Evolutionary conservation across 345 rosid genomes (phyloP), one percentile per base, ranked within the genome.

Genomic region (Salix brachista): DNA sequence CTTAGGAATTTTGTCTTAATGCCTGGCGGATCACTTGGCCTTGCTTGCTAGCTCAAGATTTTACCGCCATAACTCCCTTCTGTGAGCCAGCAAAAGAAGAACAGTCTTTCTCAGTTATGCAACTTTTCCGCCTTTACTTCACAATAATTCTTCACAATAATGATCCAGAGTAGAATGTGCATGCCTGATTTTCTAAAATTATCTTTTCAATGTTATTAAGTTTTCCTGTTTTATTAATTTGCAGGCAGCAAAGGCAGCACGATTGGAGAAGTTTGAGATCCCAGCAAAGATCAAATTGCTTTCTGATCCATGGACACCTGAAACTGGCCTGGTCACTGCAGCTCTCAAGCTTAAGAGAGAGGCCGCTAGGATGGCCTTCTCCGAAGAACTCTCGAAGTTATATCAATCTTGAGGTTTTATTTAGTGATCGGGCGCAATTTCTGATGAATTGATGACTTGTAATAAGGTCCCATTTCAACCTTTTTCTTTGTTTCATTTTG

Each of bases 301-400:
- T 73, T 83, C 90, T n/a, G 74, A 87, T 56, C 90, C 94, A 19
- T 96, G 99, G 99, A 94, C 97, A 32, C 98, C 99, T 34, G 98
- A 93, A 68, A 81, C 95, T n/a, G 98, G 99, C 11, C 85, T 96
- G 36, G 97, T 90, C 37, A 96, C 99, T 9, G 96, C 97, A 70
- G 99, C 99, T 69, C 86, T 95, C 71, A 95, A 93, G 96, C 81
- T 93, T 77, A 95, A 95, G 90, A 89, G 98, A 83, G 97, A 95
- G 75, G 84, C 83, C 54, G 83, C 93, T 52, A 92, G 88, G 80
- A 92, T 85, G 79, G 88, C 91, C 56, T 93, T 85, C 83, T 86
- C 92, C 14, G 92, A 91, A 34, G 94, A 91, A 16, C 97, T 94
- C 77, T 79, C 89, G 30, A 85, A 88, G 81, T 74, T 96, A 71